Base-by-base conservation (phyloP, 2,329 filamentous ascomycete genomes). In the Cladosporium cucumerinum region DNA sequence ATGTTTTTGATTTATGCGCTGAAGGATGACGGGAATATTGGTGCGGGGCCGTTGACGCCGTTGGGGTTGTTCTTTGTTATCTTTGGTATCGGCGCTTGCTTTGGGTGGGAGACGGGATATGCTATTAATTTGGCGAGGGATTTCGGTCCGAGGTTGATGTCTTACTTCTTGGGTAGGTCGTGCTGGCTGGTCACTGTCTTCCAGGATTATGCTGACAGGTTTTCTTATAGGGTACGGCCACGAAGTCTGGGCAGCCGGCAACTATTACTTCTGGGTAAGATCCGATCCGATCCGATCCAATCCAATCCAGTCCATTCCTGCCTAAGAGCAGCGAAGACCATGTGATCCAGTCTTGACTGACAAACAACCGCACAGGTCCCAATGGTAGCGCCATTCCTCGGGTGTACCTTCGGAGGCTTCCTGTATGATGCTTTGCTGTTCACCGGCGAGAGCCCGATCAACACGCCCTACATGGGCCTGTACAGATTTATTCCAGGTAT, bases 71-170 rank as follows among this genome's bases (percentile, higher is more conserved):
- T 91, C 77, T 91, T 91, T 76, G 79, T 91, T 57, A 87, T 92
- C 67, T 91, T 91, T 72, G 89, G 88, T 8, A 86, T 92, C 25
- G 89, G 88, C 21, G 86, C 87, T 34, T 89, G 87, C 72, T 91
- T 90, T 71, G 89, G 89, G 7, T 91, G 87, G 87, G 85, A 92
- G 75, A 92, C 89, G 1, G 89, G 89, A 43, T 92, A 90, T 76
- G 89, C 89, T 18, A 90, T 91, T 69, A 92, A 92, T 71, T 76
- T 90, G 49, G 89, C 88, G 39, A 83, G 89, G 75, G 89, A 92
- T 68, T 89, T 92, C 72, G 87, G 88, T 0, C 89, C 89, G 11
- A 81, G 89, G 12, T 75, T 91, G 51, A 64, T 64, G 62, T 59
- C 54, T 18, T 64, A 64, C 54, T 64, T 64, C 62, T 55, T 64